These are phyloP conservation scores for Zymoseptoria brevis DNA, from an alignment of 2,329 filamentous ascomycete genomes.

Conservation along the genomic window DNA sequence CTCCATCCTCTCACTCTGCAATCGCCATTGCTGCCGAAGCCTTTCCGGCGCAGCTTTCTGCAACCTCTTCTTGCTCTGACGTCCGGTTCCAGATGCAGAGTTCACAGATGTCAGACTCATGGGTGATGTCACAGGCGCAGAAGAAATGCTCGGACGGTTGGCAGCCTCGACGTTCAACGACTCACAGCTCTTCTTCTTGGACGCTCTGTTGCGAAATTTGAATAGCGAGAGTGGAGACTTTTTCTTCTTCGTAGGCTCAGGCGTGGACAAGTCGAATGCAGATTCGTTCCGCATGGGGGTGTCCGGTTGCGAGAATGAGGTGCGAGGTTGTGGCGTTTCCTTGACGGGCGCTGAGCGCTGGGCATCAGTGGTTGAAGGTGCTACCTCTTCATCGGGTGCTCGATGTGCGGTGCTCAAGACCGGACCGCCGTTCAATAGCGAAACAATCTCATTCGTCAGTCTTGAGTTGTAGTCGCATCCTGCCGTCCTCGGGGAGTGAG, in stretches of 20 bases:
- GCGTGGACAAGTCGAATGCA: background rate
- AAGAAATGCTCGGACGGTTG: background rate
- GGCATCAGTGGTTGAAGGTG: background rate
- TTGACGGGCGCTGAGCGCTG: background rate
- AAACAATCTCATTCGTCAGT: background rate
- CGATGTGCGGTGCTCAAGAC: background rate
- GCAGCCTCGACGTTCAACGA: background rate
- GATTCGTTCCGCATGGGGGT: background rate
- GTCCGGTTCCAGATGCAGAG: background rate
- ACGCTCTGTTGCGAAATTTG: slow-evolving; percentile 4
- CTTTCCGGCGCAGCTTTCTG: slow-evolving; percentile 27
- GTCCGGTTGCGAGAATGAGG: background rate
- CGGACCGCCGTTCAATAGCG: background rate
- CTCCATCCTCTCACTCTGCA: slow-evolving; percentile 2
- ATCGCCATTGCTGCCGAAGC: slow-evolving; percentile 13
- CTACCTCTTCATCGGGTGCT: background rate
- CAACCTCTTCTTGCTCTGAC: slow-evolving; percentile 22
- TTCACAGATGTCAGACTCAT: background rate
- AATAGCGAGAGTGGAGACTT: slow-evolving; percentile 9
- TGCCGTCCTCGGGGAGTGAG: background rate
- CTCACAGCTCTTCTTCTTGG: background rate
- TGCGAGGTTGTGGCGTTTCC: slow-evolving; percentile 1
- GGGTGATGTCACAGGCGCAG: background rate
- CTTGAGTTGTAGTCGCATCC: background rate
- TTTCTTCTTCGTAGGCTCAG: slow-evolving; percentile 1